Conservation (phyloP, 148 eudicot species). For the Gaultheria prostrata region DNA sequence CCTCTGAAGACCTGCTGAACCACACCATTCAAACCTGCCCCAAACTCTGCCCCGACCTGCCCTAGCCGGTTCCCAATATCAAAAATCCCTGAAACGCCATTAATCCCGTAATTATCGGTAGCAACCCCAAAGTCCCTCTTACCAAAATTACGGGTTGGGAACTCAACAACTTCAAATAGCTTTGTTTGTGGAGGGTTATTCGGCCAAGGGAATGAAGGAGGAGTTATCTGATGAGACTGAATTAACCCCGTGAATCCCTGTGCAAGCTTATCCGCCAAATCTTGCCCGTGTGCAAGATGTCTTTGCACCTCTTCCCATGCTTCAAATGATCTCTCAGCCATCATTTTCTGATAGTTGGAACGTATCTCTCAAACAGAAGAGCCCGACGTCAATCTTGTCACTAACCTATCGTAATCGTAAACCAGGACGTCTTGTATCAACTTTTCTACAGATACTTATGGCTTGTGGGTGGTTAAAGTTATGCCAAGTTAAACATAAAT, state of each 20-base stretch:
- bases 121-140: constrained; percentile 59
- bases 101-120: constrained; percentile 39
- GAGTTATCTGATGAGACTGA: constrained; percentile 64
- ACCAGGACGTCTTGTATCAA: not conserved
- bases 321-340: constrained; percentile 86
- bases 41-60: constrained; percentile 79
- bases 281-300: constrained; percentile 55
- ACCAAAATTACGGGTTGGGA: constrained; percentile 52
- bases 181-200: constrained; percentile 42
- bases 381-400: not conserved
- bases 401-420: not conserved
- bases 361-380: not conserved
- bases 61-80: constrained; percentile 82
- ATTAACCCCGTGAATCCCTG: constrained; percentile 83
- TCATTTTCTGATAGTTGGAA: constrained; percentile 33
- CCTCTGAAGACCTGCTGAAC: constrained; percentile 71
- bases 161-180: constrained; percentile 63
- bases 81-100: constrained; percentile 63
- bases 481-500: not conserved
- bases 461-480: not conserved
- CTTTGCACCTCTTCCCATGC: constrained; percentile 99
- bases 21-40: constrained; percentile 70
- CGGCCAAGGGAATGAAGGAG: constrained; percentile 78
- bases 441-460: not conserved
- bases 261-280: constrained; percentile 72